Evolutionary conservation across 805 yeast species (phyloP), one percentile per base, ranked within the genome.

Genomic region (Suhomyces sp.): DNA sequence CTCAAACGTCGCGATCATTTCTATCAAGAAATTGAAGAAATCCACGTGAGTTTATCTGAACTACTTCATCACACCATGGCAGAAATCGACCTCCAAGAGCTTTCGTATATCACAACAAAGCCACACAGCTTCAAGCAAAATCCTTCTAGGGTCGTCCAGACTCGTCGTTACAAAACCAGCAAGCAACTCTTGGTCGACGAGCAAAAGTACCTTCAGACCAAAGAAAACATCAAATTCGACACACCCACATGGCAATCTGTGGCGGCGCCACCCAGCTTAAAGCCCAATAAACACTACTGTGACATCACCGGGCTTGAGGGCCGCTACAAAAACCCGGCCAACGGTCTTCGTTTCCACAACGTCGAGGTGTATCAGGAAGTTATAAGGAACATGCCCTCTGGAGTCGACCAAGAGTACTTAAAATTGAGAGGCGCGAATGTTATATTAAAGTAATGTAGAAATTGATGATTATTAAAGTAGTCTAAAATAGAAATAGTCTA

Each of bases 241-340:
- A 77, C 82, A 6, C 84, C 90, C 9, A 87, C 93, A 0, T 88
- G 82, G 67, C 79, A 83, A 54, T 80, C 85, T 37, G 72, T 92
- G 5, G 82, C 82, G 25, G 96, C 97, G 0, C 96, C 97, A 2
- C 98, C 98, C 0, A 86, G 94, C 3, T 69, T 91, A 57, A 80
- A 75, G 56, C 98, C 98, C 0, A 72, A 77, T 15, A 89, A 86
- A 70, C 86, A 84, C 56, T 92, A 90, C 69, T 93, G 99, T 68
- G 99, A 94, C 64, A 84, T 93, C 46, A 93, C 98, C 0, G 99
- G 99, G 0, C 73, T 93, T 19, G 85, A 82, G 46, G 93, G 91
- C 0, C 79, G 71, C 27, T 93, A 93, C 74, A 85, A 81, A 63
- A 78, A 86, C 22, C 94, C 94, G 0, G 77, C 85, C 22, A 87